Percentiles rank a stretch among this genome's conserved stretches.
Evolutionary conservation across 345 rosid species (phyloP).

Genomic region (Eucalyptus regnans): DNA sequence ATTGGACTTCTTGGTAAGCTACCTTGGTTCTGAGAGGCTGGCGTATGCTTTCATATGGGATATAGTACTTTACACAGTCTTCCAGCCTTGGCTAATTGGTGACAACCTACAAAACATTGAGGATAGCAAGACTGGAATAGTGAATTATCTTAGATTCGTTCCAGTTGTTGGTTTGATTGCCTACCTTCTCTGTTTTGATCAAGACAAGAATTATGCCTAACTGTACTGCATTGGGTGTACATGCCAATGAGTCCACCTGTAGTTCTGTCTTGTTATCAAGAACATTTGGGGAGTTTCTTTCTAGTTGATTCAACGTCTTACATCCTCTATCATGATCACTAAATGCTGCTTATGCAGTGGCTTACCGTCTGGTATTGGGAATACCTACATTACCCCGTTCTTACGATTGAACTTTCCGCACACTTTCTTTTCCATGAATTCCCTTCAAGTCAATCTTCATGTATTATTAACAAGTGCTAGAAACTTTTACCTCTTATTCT

Average conservation of each 20-base stretch:
- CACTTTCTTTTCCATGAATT: neutral
- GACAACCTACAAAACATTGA: constrained; percentile 62
- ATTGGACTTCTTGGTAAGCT: constrained; percentile 51
- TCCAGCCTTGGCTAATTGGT: constrained; percentile 96
- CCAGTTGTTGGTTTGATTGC: constrained; percentile 71
- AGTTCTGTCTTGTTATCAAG: neutral
- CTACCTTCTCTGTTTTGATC: constrained; percentile 55
- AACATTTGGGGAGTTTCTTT: neutral
- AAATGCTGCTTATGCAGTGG: neutral
- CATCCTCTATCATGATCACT: neutral
- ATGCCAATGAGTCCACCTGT: neutral
- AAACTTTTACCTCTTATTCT: neutral
- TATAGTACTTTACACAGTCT: constrained; percentile 60
- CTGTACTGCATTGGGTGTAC: neutral
- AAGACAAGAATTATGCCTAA: neutral
- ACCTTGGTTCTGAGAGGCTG: constrained; percentile 80
- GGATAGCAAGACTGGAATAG: constrained; percentile 31
- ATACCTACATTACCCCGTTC: neutral
- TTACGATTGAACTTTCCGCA: neutral
- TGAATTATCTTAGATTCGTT: constrained; percentile 59
- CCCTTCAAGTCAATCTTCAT: neutral
- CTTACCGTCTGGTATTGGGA: neutral
- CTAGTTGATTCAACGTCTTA: neutral
- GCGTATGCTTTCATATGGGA: constrained; percentile 95
- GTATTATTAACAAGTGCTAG: neutral